phyloP scores from a whole-genome alignment of 345 rosid genomes.

The Citrus trifoliata region DNA sequence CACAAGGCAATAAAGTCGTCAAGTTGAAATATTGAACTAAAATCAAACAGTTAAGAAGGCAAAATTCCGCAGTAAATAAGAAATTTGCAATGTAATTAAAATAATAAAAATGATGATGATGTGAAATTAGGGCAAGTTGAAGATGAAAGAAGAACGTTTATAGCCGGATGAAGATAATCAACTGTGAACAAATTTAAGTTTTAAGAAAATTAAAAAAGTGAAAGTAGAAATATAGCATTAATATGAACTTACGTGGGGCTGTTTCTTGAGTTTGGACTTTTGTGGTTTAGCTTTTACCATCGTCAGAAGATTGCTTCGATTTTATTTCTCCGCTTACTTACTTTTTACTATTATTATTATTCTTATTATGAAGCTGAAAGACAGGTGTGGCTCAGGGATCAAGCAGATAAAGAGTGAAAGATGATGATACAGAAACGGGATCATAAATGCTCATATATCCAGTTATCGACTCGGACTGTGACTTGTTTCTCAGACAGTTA shows the following conservation, averaged over 20 bases:
- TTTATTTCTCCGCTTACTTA: not conserved
- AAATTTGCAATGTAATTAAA: not conserved
- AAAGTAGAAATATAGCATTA: not conserved
- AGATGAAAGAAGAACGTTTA: not conserved
- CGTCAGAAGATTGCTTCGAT: not conserved
- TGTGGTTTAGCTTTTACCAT: conserved; percentile 83
- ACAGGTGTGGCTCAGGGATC: not conserved
- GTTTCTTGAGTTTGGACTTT: conserved; percentile 60
- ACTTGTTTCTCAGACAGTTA: not conserved
- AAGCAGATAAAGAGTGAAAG: not conserved
- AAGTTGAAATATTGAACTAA: not conserved
- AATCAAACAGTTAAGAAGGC: not conserved
- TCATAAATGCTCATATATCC: not conserved
- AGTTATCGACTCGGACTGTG: not conserved
- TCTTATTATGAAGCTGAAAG: not conserved
- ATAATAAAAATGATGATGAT: not conserved
- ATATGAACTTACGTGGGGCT: conserved; percentile 41
- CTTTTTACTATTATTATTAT: not conserved
- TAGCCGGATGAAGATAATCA: not conserved
- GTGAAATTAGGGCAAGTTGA: conserved; percentile 2
- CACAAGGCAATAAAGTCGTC: not conserved
- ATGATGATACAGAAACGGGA: not conserved
- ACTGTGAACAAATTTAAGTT: not conserved
- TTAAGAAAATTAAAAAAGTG: not conserved
- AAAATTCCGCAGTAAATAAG: not conserved